A percentile compares a stretch with the other conserved stretches of the same genome.
Evolutionary conservation across 768 basidiomycete genomes (phyloP).

Genomic region (Xerocomus spinulosus): DNA sequence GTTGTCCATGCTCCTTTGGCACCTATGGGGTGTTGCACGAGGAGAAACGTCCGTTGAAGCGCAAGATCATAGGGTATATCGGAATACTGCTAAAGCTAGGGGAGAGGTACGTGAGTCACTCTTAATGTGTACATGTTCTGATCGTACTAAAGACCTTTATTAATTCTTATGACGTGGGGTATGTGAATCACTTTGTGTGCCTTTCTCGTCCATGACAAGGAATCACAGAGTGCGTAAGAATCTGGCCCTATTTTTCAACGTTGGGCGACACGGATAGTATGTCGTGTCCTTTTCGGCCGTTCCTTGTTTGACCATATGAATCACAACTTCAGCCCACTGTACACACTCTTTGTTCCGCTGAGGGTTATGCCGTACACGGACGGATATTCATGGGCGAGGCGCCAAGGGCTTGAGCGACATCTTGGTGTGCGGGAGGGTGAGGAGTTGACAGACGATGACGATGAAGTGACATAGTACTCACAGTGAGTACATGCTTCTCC

Average conservation of each 20-base stretch:
- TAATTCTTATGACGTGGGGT: conserved; percentile 92
- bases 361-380: conserved; percentile 79
- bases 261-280: conserved; percentile 77
- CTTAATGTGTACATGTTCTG: background rate
- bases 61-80: conserved; percentile 82
- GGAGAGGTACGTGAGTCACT: conserved; percentile 52
- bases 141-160: conserved; percentile 56
- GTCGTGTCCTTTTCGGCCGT: conserved; percentile 30
- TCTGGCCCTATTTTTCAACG: conserved; percentile 81
- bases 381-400: conserved; percentile 76
- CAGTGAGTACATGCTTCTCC: conserved; percentile 1
- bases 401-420: conserved; percentile 58
- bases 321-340: conserved; percentile 49
- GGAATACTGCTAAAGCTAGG: conserved; percentile 58
- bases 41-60: conserved; percentile 90
- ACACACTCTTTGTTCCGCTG: conserved; percentile 80
- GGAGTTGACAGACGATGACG: conserved; percentile 83
- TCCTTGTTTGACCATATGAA: background rate
- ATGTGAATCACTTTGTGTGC: conserved; percentile 16
- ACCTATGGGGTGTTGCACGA: conserved; percentile 61
- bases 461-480: conserved; percentile 23
- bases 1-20: conserved; percentile 65
- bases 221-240: conserved; percentile 49
- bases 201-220: background rate
- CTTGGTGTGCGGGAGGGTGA: conserved; percentile 67